Conservation (phyloP, 2,329 filamentous ascomycete species). For the Coleophoma crateriformis region DNA sequence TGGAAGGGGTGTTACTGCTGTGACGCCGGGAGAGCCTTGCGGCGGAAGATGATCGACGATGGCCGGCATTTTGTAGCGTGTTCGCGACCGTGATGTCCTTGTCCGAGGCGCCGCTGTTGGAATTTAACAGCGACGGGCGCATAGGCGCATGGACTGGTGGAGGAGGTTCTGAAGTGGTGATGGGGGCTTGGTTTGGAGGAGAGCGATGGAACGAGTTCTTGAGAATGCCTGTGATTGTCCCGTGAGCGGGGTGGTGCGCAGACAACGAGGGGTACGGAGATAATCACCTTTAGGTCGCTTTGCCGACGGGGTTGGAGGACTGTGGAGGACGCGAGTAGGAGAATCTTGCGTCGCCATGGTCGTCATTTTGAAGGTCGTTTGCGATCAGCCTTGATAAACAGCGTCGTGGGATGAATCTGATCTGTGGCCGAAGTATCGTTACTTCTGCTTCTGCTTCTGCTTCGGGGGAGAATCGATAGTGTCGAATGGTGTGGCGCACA, state of each 20-base stretch:
- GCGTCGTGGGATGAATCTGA: background rate
- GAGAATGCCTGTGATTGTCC: slow-evolving; percentile 65
- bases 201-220: slow-evolving; percentile 78
- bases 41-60: slow-evolving; percentile 78
- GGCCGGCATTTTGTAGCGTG: slow-evolving; percentile 89
- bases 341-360: slow-evolving; percentile 19
- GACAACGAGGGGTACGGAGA: slow-evolving; percentile 3
- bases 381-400: background rate
- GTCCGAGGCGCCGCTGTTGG: slow-evolving; percentile 44
- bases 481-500: too few species aligned
- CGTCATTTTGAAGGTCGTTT: slow-evolving; percentile 5
- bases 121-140: slow-evolving; percentile 23
- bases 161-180: slow-evolving; percentile 36
- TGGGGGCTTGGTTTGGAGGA: slow-evolving; percentile 35
- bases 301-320: slow-evolving; percentile 24
- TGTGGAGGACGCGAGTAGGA: slow-evolving; percentile 16
- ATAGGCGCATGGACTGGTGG: slow-evolving; percentile 21
- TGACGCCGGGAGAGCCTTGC: slow-evolving; percentile 58
- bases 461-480: too few species aligned
- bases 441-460: too few species aligned
- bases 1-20: slow-evolving; percentile 34
- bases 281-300: slow-evolving; percentile 30
- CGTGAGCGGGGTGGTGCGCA: slow-evolving; percentile 3
- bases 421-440: background rate
- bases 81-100: slow-evolving; percentile 93